A percentile compares a stretch with the other conserved stretches of the same genome.
Conservation (phyloP, 2,329 filamentous ascomycete species). For the Plenodomus lindquistii region DNA sequence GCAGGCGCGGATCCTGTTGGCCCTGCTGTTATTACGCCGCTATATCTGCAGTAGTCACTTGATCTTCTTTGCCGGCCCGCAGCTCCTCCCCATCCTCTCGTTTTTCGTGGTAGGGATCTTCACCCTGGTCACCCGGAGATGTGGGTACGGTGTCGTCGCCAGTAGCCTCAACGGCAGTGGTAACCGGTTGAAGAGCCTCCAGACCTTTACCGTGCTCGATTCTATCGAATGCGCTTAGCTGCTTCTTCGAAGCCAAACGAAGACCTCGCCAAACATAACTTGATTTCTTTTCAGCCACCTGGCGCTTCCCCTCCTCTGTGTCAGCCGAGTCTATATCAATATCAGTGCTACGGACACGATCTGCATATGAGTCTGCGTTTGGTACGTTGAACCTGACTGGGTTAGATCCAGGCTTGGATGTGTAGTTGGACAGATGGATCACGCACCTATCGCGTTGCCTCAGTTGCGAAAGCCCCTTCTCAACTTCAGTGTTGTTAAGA, state of each 20-base stretch:
- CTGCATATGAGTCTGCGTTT: slow-evolving; percentile 69
- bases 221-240: slow-evolving; percentile 80
- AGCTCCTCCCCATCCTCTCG: slow-evolving; percentile 46
- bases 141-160: slow-evolving; percentile 39
- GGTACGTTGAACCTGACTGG: slow-evolving; percentile 67
- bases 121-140: slow-evolving; percentile 42
- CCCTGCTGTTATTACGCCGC: slow-evolving; percentile 35
- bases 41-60: slow-evolving; percentile 38
- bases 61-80: slow-evolving; percentile 44
- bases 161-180: slow-evolving; percentile 37
- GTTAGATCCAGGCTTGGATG: slow-evolving; percentile 24
- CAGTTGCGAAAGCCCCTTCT: slow-evolving; percentile 68
- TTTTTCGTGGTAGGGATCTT: slow-evolving; percentile 42
- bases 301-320: slow-evolving; percentile 62
- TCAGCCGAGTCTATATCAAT: slow-evolving; percentile 84
- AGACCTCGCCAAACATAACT: slow-evolving; percentile 92
- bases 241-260: slow-evolving; percentile 74
- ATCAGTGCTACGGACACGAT: slow-evolving; percentile 75
- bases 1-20: slow-evolving; percentile 26
- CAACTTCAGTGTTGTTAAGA: slow-evolving; percentile 67
- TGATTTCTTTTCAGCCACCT: slow-evolving; percentile 70
- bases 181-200: slow-evolving; percentile 52
- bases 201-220: slow-evolving; percentile 76
- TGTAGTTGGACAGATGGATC: slow-evolving; percentile 30
- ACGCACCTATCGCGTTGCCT: slow-evolving; percentile 62